Evolutionary conservation across 805 yeast species (phyloP).

Genomic region (Lachancea meyersii): DNA sequence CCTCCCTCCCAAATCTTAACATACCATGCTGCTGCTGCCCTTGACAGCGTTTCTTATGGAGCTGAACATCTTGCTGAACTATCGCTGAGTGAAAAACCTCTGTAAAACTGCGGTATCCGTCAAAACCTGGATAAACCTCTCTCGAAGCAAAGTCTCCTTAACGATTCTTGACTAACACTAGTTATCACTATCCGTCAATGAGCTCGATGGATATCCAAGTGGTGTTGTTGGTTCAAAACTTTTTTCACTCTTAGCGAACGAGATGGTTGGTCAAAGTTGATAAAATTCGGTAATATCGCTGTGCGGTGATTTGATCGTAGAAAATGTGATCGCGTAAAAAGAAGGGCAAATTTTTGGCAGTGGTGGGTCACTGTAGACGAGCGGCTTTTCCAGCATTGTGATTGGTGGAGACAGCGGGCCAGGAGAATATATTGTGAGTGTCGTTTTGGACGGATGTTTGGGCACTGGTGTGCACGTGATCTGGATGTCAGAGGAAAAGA

Average conservation of each 20-base stretch:
- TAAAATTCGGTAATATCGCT: conserved; percentile 1
- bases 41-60: conserved; percentile 6
- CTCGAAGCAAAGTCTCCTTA: background rate
- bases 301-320: background rate
- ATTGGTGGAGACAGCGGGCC: background rate
- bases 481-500: background rate
- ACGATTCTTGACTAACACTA: background rate
- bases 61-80: conserved; percentile 10
- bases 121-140: background rate
- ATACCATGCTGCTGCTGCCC: conserved; percentile 7
- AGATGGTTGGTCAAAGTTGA: background rate
- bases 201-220: too few relatives aligned
- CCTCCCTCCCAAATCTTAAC: background rate
- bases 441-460: background rate
- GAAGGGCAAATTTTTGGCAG: background rate
- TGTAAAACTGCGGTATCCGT: background rate
- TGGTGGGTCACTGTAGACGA: background rate
- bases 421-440: background rate
- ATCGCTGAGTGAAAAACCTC: too few relatives aligned
- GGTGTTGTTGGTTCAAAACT: too few relatives aligned
- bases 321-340: background rate
- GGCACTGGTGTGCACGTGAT: background rate
- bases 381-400: conserved; percentile 1
- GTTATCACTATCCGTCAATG: too few relatives aligned
- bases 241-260: background rate